These are phyloP conservation scores for Oxyria digyna DNA, from an alignment of 148 eudicot genomes.

Conservation along the genomic window DNA sequence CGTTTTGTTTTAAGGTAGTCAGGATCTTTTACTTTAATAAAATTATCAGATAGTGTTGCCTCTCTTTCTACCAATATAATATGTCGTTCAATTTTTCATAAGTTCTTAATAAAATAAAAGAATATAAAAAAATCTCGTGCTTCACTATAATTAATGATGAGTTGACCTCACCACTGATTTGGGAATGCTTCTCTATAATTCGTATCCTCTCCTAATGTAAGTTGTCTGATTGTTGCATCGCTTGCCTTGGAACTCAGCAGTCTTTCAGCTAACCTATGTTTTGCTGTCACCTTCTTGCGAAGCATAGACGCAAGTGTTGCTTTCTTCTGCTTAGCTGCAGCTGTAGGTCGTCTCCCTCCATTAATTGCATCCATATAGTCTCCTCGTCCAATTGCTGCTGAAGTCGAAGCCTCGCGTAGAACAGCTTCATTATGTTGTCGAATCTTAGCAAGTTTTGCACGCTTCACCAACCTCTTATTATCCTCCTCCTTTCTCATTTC, in stretches of 20 bases:
- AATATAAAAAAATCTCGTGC: too few relatives aligned
- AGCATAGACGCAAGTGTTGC: constrained; percentile 80
- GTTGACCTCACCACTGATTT: constrained; percentile 48
- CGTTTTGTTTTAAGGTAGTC: too few relatives aligned
- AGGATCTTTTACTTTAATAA: too few relatives aligned
- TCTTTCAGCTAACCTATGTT: constrained; percentile 68
- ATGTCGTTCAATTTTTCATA: too few relatives aligned
- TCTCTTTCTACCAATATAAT: too few relatives aligned
- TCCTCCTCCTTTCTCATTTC: constrained; percentile 40
- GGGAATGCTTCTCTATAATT: constrained; percentile 67
- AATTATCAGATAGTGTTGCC: too few relatives aligned
- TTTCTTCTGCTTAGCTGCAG: constrained; percentile 31
- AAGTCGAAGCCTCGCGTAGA: constrained; percentile 57
- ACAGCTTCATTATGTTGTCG: constrained; percentile 71
- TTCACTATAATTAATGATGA: background rate
- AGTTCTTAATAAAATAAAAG: too few relatives aligned
- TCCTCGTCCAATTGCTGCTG: constrained; percentile 36
- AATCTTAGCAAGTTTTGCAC: constrained; percentile 68
- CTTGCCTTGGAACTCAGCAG: constrained; percentile 40
- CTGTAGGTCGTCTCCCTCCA: constrained; percentile 19
- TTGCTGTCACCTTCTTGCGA: constrained; percentile 67
- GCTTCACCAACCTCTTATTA: constrained; percentile 44
- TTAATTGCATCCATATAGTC: constrained; percentile 23
- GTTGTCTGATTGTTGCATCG: constrained; percentile 50
- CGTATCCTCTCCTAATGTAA: constrained; percentile 43